Evolutionary conservation across 1,284 basidiomycete species (phyloP).

Genomic region (Puccinia novopanici): DNA sequence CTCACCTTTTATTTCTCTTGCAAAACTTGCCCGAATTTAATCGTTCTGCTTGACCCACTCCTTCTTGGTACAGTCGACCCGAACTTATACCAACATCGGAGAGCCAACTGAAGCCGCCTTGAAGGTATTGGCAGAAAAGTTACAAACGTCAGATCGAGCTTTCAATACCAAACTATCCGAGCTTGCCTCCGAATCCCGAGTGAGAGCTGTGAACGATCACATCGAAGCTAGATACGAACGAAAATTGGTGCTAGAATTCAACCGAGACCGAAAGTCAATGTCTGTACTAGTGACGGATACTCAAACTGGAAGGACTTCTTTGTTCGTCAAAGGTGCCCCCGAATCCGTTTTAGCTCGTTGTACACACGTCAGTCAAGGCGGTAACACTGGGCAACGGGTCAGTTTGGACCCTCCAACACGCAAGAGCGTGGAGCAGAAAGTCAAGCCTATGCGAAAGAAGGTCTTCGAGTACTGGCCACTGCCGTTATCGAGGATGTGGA

Average conservation of each 20-base stretch:
- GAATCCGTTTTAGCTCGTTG: conserved; percentile 91
- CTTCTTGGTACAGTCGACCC: conserved; percentile 68
- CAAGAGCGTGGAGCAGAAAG: conserved; percentile 67
- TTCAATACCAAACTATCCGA: conserved; percentile 65
- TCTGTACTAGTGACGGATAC: conserved; percentile 76
- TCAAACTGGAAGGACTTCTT: conserved; percentile 64
- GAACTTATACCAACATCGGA: conserved; percentile 78
- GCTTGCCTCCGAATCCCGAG: conserved; percentile 68
- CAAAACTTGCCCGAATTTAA: conserved; percentile 27
- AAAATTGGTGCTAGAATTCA: conserved; percentile 92
- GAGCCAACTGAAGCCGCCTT: conserved; percentile 96
- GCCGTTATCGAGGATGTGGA: conserved; percentile 77
- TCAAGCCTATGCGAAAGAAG: conserved; percentile 73
- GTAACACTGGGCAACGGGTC: conserved; percentile 61
- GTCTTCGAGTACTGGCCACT: conserved; percentile 86
- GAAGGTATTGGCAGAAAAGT: conserved; percentile 88
- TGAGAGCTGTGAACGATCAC: conserved; percentile 75
- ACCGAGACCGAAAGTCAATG: conserved; percentile 98
- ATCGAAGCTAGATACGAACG: conserved; percentile 75
- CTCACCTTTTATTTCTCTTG: neutral
- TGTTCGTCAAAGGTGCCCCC: conserved; percentile 93
- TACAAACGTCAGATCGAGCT: conserved; percentile 60
- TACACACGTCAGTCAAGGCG: conserved; percentile 71
- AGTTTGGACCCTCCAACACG: conserved; percentile 68
- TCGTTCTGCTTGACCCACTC: conserved; percentile 1